Conservation (phyloP, 352 stramenopile species). For the Pythium guiyangense region DNA sequence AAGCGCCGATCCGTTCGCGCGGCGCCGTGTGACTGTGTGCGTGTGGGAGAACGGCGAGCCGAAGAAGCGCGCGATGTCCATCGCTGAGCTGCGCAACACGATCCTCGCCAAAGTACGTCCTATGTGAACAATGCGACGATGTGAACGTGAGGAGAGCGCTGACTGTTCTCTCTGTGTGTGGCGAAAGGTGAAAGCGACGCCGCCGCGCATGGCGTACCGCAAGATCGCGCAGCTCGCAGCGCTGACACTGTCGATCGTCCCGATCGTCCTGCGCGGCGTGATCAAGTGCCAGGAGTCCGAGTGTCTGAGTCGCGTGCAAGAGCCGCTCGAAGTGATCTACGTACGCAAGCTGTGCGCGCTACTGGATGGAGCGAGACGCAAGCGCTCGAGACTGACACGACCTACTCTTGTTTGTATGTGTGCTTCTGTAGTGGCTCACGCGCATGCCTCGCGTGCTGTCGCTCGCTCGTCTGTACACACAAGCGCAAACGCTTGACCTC, state of each 20-base stretch:
- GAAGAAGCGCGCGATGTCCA: constrained; percentile 74
- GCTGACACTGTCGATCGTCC: constrained; percentile 52
- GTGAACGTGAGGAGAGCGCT: neutral
- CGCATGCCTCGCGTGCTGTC: constrained; percentile 29
- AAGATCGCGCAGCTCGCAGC: constrained; percentile 61
- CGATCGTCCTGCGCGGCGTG: constrained; percentile 41
- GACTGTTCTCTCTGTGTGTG: neutral
- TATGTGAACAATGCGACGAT: neutral
- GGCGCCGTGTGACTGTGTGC: constrained; percentile 68
- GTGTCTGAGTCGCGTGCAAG: constrained; percentile 41
- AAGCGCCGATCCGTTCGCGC: constrained; percentile 42
- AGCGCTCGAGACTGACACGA: neutral
- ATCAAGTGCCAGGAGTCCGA: constrained; percentile 60
- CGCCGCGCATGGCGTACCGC: constrained; percentile 57
- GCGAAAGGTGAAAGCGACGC: constrained; percentile 67
- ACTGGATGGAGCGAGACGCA: neutral
- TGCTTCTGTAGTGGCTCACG: constrained; percentile 24
- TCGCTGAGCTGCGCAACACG: constrained; percentile 74
- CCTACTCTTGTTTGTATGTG: neutral
- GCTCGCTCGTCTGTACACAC: constrained; percentile 16
- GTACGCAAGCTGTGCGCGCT: constrained; percentile 11
- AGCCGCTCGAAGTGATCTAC: constrained; percentile 37
- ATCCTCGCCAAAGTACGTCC: constrained; percentile 64
- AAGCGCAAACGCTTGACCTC: constrained; percentile 20
- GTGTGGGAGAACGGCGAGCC: constrained; percentile 69